Evolutionary conservation across 192 early-diverging fungal species (phyloP), one percentile per base, ranked within the genome.

Genomic region (Funneliformis geosporum): DNA sequence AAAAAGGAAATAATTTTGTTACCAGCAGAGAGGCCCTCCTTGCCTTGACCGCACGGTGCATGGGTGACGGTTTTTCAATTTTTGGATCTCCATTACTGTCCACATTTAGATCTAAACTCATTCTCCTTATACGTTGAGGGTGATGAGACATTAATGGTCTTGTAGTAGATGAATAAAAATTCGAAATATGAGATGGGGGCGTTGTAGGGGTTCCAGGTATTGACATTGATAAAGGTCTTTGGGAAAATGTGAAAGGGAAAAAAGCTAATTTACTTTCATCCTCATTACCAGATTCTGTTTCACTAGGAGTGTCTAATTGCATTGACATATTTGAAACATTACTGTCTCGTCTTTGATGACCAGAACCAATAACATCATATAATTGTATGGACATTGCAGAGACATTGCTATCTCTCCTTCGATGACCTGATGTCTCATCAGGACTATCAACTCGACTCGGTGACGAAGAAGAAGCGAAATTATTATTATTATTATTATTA

Each of bases 331-430:
- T 68, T 16, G 76, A 78, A 10, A 78, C 76, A 67, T 78, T 78
- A 60, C 76, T 78, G 68, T 78, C 76, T 68, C 76, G 76, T 23
- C 76, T 38, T 55, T 78, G 76, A 67, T 78, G 76, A 50, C 64
- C 39, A 3, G 76, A 38, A 42, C 27, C 60, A 28, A 59, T 60
- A 28, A 59, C 47, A 68, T 78, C 76, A 33, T 78, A 47, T 39
- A 78, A 33, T 66, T 78, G 76, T 50, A 78, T 78, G 11, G 76
- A 78, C 76, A 78, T 78, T 33, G 76, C 65, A 14, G 76, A 78
- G 38, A 78, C 76, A 39, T 78, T 78, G 44, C 76, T 78, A 68
- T 78, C 76, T 18, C 76, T 60, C 50, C 76, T 38, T 27, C 76
- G 62, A 78, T 78, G 76, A 68, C 64, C 27, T 18, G 65, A 67